Evolutionary conservation across 345 rosid genomes (phyloP).

Genomic region (Rhodamnia argentea): DNA sequence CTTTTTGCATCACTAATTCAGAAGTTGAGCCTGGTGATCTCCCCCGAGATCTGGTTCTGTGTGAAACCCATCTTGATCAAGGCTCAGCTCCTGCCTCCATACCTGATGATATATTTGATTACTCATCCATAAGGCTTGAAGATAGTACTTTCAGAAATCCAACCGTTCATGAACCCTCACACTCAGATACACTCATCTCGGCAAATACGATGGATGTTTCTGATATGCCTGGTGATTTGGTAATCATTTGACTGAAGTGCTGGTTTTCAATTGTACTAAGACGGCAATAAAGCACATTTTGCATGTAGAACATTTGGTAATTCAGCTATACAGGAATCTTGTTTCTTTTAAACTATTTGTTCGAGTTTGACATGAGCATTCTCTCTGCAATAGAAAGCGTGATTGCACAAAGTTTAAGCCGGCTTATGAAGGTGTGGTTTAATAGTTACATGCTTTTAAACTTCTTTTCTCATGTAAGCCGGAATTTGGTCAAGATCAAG

Average conservation of each 20-base stretch:
- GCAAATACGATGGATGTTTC: conserved; percentile 5
- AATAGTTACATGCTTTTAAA: neutral
- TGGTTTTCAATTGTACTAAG: neutral
- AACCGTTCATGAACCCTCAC: conserved; percentile 16
- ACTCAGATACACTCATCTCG: conserved; percentile 3
- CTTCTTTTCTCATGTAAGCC: neutral
- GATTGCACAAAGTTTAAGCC: neutral
- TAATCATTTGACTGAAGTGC: conserved; percentile 6
- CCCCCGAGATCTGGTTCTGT: conserved; percentile 6
- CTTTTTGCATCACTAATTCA: neutral
- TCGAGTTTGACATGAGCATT: neutral
- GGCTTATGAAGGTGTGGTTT: neutral
- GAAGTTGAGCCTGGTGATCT: conserved; percentile 14
- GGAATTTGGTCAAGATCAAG: neutral
- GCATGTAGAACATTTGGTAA: neutral
- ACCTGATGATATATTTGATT: conserved; percentile 19
- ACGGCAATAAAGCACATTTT: neutral
- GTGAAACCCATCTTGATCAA: conserved; percentile 16
- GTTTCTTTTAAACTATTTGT: neutral
- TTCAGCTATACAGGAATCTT: neutral
- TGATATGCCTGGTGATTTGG: conserved; percentile 21
- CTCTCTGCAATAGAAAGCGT: neutral
- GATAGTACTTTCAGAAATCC: conserved; percentile 10
- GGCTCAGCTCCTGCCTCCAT: conserved; percentile 27
- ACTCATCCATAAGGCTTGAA: conserved; percentile 19